Conservation (phyloP, 495 filamentous ascomycete genomes). For the Sphaerosporella brunnea region DNA sequence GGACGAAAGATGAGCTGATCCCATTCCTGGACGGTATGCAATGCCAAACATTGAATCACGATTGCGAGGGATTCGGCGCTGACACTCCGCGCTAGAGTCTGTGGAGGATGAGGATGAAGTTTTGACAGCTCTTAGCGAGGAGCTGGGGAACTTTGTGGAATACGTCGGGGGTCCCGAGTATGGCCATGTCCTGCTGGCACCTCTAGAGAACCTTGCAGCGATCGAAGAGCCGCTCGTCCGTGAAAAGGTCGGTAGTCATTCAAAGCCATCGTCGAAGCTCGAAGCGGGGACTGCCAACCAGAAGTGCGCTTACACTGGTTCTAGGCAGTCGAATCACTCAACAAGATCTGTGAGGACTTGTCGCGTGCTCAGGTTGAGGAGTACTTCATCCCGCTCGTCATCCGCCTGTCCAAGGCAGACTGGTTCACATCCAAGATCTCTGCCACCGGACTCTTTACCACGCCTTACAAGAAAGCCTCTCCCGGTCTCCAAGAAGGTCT, state of each 20-base stretch:
- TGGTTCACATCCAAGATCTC: conserved; percentile 99
- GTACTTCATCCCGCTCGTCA: conserved; percentile 81
- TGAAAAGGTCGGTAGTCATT: conserved; percentile 60
- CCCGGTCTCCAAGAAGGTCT: conserved; percentile 71
- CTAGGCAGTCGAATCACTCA: conserved; percentile 92
- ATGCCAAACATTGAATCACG: too few relatives aligned
- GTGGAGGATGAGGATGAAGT: conserved; percentile 99
- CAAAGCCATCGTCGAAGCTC: too few relatives aligned
- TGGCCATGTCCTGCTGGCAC: conserved; percentile 90
- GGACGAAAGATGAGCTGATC: conserved; percentile 93
- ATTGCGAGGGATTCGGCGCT: too few relatives aligned
- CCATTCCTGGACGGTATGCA: conserved; percentile 84
- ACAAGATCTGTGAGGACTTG: conserved; percentile 91
- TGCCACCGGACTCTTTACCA: conserved; percentile 81
- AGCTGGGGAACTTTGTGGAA: conserved; percentile 89
- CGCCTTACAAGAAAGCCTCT: conserved; percentile 77
- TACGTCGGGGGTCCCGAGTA: conserved; percentile 89
- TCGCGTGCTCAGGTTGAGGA: conserved; percentile 87
- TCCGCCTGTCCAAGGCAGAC: conserved; percentile 94
- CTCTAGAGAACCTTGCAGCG: conserved; percentile 90
- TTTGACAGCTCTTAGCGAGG: conserved; percentile 86
- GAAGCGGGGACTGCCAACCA: too few relatives aligned
- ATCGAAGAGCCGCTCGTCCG: conserved; percentile 95
- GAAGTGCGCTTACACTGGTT: too few relatives aligned
- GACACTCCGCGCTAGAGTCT: too few relatives aligned